phyloP scores from a whole-genome alignment of 371 early-diverging fungal genomes.

The Mortierella sp. region DNA sequence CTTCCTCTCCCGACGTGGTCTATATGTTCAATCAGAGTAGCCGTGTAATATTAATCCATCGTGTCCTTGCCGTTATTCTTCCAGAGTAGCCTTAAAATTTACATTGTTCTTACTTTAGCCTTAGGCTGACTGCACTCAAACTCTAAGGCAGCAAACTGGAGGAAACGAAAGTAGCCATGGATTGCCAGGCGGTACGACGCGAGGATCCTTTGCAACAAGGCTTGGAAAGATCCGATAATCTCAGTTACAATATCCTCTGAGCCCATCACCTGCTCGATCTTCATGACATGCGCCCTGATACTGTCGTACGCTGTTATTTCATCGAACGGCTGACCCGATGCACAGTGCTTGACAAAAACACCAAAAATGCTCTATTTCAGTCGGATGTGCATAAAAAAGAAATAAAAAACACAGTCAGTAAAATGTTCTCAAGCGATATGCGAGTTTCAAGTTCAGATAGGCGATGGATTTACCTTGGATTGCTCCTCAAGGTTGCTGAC shows the following conservation, averaged over 20 bases:
- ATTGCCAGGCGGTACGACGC: constrained; percentile 47
- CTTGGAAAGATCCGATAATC: constrained; percentile 35
- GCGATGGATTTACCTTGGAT: constrained; percentile 26
- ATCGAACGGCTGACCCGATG: constrained; percentile 55
- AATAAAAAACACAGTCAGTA: neutral
- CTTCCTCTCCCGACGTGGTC: constrained; percentile 40
- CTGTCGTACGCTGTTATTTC: constrained; percentile 38
- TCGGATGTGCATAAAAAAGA: too few species aligned
- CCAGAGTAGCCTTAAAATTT: too few species aligned
- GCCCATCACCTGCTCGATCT: constrained; percentile 21
- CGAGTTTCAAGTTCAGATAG: neutral
- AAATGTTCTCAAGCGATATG: neutral
- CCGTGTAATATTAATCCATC: neutral
- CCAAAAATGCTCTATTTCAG: constrained; percentile 42
- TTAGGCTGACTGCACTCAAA: constrained; percentile 42
- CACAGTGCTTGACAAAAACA: constrained; percentile 56
- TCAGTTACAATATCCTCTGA: constrained; percentile 15
- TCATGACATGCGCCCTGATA: constrained; percentile 35
- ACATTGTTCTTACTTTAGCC: constrained; percentile 28
- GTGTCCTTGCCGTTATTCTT: too few species aligned
- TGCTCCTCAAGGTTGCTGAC: constrained; percentile 35
- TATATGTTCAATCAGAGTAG: constrained; percentile 7
- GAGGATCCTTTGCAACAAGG: constrained; percentile 38
- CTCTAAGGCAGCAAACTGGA: constrained; percentile 47
- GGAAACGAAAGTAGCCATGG: constrained; percentile 50